phyloP scores from a whole-genome alignment of 2,329 filamentous ascomycete species.

The Sporothrix euskadiensis region DNA sequence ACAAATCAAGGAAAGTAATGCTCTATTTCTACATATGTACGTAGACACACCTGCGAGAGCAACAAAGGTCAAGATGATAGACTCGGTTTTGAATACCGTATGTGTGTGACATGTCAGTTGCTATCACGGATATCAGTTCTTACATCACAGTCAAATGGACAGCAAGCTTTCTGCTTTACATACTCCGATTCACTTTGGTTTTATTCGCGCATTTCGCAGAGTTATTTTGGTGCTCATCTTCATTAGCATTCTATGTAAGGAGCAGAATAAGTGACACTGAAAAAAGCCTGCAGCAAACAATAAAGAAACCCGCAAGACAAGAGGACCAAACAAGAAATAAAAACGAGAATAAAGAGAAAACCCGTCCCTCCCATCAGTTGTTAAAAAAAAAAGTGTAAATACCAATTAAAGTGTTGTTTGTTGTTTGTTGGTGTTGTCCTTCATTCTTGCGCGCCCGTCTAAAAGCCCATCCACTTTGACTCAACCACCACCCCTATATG shows the following conservation, averaged over 20 bases:
- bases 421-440: not conserved
- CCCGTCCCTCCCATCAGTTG: not conserved
- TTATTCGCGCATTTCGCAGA: not conserved
- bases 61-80: not conserved
- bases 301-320: not conserved
- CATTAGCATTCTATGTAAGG: constrained; percentile 20
- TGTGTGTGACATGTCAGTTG: not conserved
- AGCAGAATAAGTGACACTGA: not conserved
- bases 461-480: not conserved
- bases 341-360: not conserved
- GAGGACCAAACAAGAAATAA: not conserved
- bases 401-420: constrained; percentile 6
- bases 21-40: not conserved
- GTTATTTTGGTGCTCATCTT: not conserved
- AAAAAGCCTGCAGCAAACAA: not conserved
- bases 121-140: not conserved
- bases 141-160: not conserved
- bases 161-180: too few relatives aligned
- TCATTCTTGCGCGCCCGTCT: not conserved
- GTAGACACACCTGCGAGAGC: not conserved
- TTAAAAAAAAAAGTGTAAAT: not conserved
- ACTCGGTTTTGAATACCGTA: not conserved
- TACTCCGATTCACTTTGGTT: not conserved
- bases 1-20: not conserved
- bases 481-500: not conserved